Evolutionary conservation across 129 eudicot species (phyloP), one percentile per base, ranked within the genome.

Genomic region (Lonicera japonica): DNA sequence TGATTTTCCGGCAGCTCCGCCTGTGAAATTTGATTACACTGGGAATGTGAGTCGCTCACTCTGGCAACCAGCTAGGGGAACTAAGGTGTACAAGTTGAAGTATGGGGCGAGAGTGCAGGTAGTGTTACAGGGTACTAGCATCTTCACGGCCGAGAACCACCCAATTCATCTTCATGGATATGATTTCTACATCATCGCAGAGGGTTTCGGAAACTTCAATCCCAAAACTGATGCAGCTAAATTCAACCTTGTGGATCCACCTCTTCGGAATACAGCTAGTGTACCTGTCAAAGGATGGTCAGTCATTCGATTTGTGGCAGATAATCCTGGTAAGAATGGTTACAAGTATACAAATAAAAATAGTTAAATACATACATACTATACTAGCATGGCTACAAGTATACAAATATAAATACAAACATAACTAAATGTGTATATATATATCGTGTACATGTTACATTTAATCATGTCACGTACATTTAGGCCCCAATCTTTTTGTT

Each of bases 111-210:
- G 72, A 66, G 99, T 94, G 24, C 92, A 94, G 69, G 38, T 94
- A 6, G 95, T 94, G 25, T 47, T 94, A 36, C 99, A 94, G 73
- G 99, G 96, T 20, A 94, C 99, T 8, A 83, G 75, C 50, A 94
- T 94, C 68, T 70, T 79, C 68, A 75, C 99, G 9, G 96, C 82
- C 5, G 96, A 88, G 70, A 88, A 94, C 68, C 99, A 94, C 60
- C 99, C 99, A 0, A 94, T 94, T 50, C 99, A 94, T 85, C 88
- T 94, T 59, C 96, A 94, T 22, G 99, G 99, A 24, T 94, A 94
- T 47, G 96, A 94, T 66, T 94, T 94, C 88, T 94, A 82, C 82
- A 85, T 87, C 34, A 21, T 94, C 54, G 99, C 96, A 19, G 86
- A 77, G 59, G 98, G 98, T 8, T 92, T 84, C 59, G 99, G 99